Conservation (phyloP, 352 stramenopile genomes). For the Detonula confervacea region DNA sequence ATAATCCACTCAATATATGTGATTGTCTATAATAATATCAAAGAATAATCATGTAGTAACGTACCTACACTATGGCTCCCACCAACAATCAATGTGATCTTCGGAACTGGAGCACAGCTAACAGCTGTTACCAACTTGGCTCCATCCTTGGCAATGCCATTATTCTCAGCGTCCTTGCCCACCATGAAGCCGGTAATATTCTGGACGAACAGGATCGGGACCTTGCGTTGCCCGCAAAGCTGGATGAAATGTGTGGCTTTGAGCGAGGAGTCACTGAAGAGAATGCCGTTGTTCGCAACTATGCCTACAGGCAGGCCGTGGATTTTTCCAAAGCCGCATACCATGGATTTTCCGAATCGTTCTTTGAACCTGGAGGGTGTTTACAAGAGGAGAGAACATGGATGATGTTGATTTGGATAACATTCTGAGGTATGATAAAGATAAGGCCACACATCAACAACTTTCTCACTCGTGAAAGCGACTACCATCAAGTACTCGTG, state of each 20-base stretch:
- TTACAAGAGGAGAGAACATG: background rate
- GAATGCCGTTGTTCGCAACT: slow-evolving; percentile 98
- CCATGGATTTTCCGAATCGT: slow-evolving; percentile 95
- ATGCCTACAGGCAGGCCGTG: slow-evolving; percentile 95
- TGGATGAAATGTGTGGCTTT: slow-evolving; percentile 98
- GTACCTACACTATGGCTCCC: slow-evolving; percentile 94
- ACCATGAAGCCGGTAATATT: slow-evolving; percentile 99
- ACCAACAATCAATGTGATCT: slow-evolving; percentile 97
- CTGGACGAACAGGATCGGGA: slow-evolving; percentile 98
- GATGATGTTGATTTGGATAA: background rate
- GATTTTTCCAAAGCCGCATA: slow-evolving; percentile 95
- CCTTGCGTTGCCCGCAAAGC: slow-evolving; percentile 94
- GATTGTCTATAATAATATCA: too few relatives aligned
- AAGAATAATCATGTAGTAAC: slow-evolving; percentile 93
- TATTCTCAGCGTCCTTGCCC: slow-evolving; percentile 94
- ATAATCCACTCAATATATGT: too few relatives aligned
- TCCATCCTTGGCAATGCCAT: slow-evolving; percentile 97
- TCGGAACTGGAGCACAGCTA: slow-evolving; percentile 93
- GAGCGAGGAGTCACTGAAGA: slow-evolving; percentile 84
- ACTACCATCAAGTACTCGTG: slow-evolving; percentile 94
- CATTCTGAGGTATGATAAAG: background rate
- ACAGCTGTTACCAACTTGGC: slow-evolving; percentile 96
- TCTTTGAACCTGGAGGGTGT: slow-evolving; percentile 89
- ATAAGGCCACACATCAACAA: background rate
- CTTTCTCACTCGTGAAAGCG: slow-evolving; percentile 91